A percentile compares a stretch with the other conserved stretches of the same genome.
phyloP scores from a whole-genome alignment of 2,329 filamentous ascomycete genomes.

The Alternaria sp. region DNA sequence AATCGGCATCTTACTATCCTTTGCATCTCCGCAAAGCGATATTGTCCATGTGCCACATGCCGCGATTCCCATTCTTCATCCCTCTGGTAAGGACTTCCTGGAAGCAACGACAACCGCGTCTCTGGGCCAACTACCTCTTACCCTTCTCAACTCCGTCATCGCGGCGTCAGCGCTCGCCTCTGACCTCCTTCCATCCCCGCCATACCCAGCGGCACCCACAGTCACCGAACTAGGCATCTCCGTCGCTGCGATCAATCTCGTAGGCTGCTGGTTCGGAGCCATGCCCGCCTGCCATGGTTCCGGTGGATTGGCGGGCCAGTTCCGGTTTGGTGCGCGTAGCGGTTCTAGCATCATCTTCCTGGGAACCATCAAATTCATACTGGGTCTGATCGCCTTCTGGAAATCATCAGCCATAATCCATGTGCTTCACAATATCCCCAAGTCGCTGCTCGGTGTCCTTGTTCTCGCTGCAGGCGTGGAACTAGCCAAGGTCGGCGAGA shows the following conservation, averaged over 20 bases:
- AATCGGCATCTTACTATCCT: constrained; percentile 72
- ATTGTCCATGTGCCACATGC: constrained; percentile 58
- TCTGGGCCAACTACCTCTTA: constrained; percentile 87
- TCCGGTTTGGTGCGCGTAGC: constrained; percentile 88
- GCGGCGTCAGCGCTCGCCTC: constrained; percentile 81
- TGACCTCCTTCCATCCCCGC: constrained; percentile 76
- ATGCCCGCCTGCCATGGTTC: constrained; percentile 97
- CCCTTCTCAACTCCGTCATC: constrained; percentile 90
- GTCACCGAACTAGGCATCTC: constrained; percentile 82
- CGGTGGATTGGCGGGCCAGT: constrained; percentile 88
- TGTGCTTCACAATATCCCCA: constrained; percentile 76
- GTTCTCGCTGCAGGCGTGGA: constrained; percentile 90
- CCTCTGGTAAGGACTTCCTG: constrained; percentile 60
- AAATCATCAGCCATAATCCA: constrained; percentile 77
- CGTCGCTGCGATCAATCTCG: constrained; percentile 82
- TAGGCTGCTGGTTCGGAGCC: constrained; percentile 88
- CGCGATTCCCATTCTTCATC: constrained; percentile 58
- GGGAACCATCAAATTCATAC: constrained; percentile 74
- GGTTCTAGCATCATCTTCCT: constrained; percentile 84
- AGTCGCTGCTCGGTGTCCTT: constrained; percentile 81
- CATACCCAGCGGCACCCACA: constrained; percentile 65
- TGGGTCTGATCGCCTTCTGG: constrained; percentile 69
- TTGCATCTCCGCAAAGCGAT: constrained; percentile 48
- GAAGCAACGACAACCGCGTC: constrained; percentile 70
- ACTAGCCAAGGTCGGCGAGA: constrained; percentile 83